phyloP scores from a whole-genome alignment of 1,284 basidiomycete species.

The Nidula niveotomentosa region DNA sequence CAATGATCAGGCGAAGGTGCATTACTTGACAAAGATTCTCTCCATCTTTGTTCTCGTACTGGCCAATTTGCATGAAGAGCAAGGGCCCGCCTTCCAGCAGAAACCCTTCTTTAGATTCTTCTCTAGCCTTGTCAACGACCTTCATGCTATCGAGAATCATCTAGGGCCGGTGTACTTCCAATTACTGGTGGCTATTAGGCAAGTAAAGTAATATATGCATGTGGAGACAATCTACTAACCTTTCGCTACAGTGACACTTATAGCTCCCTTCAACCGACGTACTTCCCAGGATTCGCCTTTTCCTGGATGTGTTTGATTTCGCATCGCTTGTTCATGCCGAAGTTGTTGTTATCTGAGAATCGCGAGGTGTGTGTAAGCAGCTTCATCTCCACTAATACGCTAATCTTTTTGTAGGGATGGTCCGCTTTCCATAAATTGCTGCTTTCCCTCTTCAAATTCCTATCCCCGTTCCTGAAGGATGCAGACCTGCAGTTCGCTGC shows the following conservation, averaged over 20 bases:
- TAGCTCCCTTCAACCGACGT: constrained; percentile 94
- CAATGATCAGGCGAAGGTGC: constrained; percentile 92
- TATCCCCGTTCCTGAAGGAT: constrained; percentile 88
- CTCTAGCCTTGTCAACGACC: constrained; percentile 92
- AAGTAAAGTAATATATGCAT: constrained; percentile 13
- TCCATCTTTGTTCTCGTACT: constrained; percentile 97
- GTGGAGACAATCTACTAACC: constrained; percentile 3
- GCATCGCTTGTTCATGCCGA: constrained; percentile 97
- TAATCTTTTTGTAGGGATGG: constrained; percentile 68
- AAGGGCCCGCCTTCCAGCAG: constrained; percentile 90
- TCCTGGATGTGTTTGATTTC: constrained; percentile 98
- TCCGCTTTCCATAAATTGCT: constrained; percentile 94
- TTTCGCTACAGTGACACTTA: constrained; percentile 77
- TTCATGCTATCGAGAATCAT: constrained; percentile 82
- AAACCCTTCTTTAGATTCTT: constrained; percentile 99
- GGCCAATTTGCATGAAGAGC: constrained; percentile 94
- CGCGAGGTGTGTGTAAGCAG: constrained; percentile 65
- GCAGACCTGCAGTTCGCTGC: constrained; percentile 81
- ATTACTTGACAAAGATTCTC: constrained; percentile 97
- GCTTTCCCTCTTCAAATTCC: constrained; percentile 91
- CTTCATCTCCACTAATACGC: not conserved
- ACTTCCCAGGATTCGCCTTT: constrained; percentile 98
- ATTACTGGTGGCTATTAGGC: constrained; percentile 88
- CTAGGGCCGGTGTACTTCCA: constrained; percentile 90
- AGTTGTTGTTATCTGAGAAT: constrained; percentile 82